These are phyloP conservation scores for Pholiota microspora DNA, from an alignment of 768 basidiomycete species.

Conservation along the genomic window DNA sequence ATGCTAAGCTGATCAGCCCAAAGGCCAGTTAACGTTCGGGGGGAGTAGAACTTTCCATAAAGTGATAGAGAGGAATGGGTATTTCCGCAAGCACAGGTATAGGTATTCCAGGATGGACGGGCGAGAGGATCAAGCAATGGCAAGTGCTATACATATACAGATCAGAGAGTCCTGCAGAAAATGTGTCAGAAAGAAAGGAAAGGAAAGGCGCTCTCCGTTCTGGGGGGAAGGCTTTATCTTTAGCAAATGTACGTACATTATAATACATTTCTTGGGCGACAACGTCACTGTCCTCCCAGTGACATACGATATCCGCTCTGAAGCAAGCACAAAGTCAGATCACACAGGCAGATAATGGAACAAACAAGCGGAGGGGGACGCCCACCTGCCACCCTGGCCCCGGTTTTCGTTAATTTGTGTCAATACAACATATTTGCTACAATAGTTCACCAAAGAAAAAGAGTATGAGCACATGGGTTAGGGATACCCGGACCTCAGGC, in stretches of 20 bases:
- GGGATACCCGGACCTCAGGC: constrained; percentile 9
- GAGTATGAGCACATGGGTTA: constrained; percentile 4
- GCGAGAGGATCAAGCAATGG: constrained; percentile 32
- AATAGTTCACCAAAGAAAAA: constrained; percentile 4
- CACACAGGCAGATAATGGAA: constrained; percentile 2
- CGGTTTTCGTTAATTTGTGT: constrained; percentile 84
- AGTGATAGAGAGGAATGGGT: constrained; percentile 9
- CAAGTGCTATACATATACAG: constrained; percentile 50
- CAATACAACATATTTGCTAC: constrained; percentile 83
- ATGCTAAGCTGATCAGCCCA: neutral
- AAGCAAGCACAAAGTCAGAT: constrained; percentile 13
- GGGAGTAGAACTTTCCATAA: constrained; percentile 9
- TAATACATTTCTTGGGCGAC: constrained; percentile 77
- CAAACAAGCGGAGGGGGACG: constrained; percentile 13
- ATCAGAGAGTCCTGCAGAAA: constrained; percentile 58
- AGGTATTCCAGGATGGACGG: constrained; percentile 13
- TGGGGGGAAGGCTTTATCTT: constrained; percentile 8
- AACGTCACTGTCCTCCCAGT: constrained; percentile 85
- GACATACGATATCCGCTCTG: constrained; percentile 80
- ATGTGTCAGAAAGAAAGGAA: constrained; percentile 13
- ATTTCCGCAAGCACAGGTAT: constrained; percentile 13
- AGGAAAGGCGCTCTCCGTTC: constrained; percentile 6
- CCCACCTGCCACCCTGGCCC: constrained; percentile 83
- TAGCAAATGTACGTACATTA: constrained; percentile 53
- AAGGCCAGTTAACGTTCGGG: neutral